Conservation (phyloP, 345 rosid genomes). For the Bruguiera gymnorhiza region DNA sequence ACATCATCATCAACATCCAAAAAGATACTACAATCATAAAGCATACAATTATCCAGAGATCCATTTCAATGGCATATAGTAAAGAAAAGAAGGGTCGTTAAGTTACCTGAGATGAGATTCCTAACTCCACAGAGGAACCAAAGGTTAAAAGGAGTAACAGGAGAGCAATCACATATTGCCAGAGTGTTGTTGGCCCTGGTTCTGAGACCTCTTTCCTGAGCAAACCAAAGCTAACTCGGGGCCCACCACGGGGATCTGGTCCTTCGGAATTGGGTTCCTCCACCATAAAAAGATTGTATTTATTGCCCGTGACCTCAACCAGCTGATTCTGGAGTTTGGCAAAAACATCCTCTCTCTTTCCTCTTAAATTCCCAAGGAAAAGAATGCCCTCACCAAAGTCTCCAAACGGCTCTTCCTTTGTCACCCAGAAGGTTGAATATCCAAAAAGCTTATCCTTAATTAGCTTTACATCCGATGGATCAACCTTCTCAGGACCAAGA, state of each 20-base stretch:
- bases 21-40: constrained; percentile 6
- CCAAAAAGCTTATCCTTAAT: constrained; percentile 85
- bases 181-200: constrained; percentile 92
- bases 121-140: constrained; percentile 89
- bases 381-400: constrained; percentile 85
- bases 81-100: constrained; percentile 1
- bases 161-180: constrained; percentile 94
- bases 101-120: constrained; percentile 89
- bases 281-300: constrained; percentile 89
- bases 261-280: constrained; percentile 94
- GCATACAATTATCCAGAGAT: background rate
- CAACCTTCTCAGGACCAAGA: constrained; percentile 95
- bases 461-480: constrained; percentile 73
- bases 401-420: constrained; percentile 96
- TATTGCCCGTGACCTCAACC: constrained; percentile 57
- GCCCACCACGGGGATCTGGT: constrained; percentile 92
- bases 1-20: constrained; percentile 1
- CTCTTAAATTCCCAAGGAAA: constrained; percentile 88
- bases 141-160: constrained; percentile 77
- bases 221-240: constrained; percentile 90
- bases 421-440: constrained; percentile 91
- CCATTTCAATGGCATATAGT: too few species aligned
- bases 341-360: constrained; percentile 73
- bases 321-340: constrained; percentile 69
- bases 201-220: constrained; percentile 93